Conservation (phyloP, 495 filamentous ascomycete genomes). For the Lineolata rhizophorae region DNA sequence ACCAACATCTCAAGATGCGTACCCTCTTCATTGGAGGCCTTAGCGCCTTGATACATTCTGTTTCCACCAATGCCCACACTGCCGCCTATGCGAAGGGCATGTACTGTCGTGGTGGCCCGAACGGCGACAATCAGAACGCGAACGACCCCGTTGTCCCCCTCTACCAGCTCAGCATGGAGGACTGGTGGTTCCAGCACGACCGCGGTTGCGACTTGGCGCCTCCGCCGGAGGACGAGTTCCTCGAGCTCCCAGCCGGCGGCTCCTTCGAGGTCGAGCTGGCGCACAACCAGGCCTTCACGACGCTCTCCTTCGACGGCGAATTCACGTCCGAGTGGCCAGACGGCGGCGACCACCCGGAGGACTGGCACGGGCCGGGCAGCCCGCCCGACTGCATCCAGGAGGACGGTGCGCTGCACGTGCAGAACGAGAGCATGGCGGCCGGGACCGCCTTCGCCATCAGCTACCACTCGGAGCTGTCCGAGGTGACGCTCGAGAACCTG, state of each 20-base stretch:
- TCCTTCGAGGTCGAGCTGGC: slow-evolving; percentile 30
- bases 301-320: slow-evolving; percentile 25
- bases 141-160: slow-evolving; percentile 23
- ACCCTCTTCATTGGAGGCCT: too few species aligned
- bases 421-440: slow-evolving; percentile 21
- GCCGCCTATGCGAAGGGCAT: slow-evolving; percentile 26
- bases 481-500: slow-evolving; percentile 29
- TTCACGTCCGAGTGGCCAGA: slow-evolving; percentile 24
- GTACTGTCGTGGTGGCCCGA: slow-evolving; percentile 28
- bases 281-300: slow-evolving; percentile 27
- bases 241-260: slow-evolving; percentile 30
- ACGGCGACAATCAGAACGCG: slow-evolving; percentile 22
- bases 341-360: slow-evolving; percentile 23
- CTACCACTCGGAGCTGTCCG: slow-evolving; percentile 23
- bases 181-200: slow-evolving; percentile 32
- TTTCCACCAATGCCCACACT: slow-evolving; percentile 24
- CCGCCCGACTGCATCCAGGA: slow-evolving; percentile 15
- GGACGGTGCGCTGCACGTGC: slow-evolving; percentile 24
- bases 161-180: slow-evolving; percentile 18
- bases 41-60: too few species aligned
- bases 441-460: slow-evolving; percentile 33
- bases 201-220: slow-evolving; percentile 24
- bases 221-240: slow-evolving; percentile 21
- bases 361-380: slow-evolving; percentile 21
- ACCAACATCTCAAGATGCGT: too few species aligned